Evolutionary conservation across 106 monocot genomes (phyloP), one percentile per base, ranked within the genome.

Genomic region (Dendrobium huoshanense): DNA sequence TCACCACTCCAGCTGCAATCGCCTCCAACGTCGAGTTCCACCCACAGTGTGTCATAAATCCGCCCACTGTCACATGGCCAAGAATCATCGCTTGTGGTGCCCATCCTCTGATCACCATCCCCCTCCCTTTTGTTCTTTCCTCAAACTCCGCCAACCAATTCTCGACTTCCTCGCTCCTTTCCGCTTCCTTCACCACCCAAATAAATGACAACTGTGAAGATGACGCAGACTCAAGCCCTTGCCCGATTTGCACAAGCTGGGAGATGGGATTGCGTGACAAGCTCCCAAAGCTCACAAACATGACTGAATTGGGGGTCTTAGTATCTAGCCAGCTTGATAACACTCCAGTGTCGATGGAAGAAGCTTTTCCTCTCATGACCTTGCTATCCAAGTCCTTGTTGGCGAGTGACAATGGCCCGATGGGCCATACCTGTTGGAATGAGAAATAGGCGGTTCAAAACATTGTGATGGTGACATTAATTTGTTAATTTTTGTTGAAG

Each of bases 71-170:
- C 40, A 8, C 41, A 33, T 94, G 89, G 2, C 67, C 42, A 70
- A 94, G 79, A 4, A 89, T 79, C 47, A 44, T 7, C 11, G 41
- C 74, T 29, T 74, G 74, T 20, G 74, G 74, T 3, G 74, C 74
- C 74, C 74, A 74, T 20, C 74, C 74, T 10, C 43, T 15, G 16
- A 74, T 74, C 20, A 74, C 7, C 43, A 74, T 9, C 19, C 42
- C 74, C 74, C n/a, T 74, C 43, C 42, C 74, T 18, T 43, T 19
- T 17, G 18, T 74, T 42, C 43, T 5, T 5, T 41, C 42, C 74
- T 74, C 74, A 29, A 74, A 74, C 20, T 43, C 42, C 20, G 41
- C 6, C 13, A 74, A 4, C 74, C 74, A 74, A 4, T 18, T 44
- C 19, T 41, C 43, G 19, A 18, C 6, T 20, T 74, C 43, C 0